Evolutionary conservation across 345 rosid genomes (phyloP).

Genomic region (Brassica nigra): DNA sequence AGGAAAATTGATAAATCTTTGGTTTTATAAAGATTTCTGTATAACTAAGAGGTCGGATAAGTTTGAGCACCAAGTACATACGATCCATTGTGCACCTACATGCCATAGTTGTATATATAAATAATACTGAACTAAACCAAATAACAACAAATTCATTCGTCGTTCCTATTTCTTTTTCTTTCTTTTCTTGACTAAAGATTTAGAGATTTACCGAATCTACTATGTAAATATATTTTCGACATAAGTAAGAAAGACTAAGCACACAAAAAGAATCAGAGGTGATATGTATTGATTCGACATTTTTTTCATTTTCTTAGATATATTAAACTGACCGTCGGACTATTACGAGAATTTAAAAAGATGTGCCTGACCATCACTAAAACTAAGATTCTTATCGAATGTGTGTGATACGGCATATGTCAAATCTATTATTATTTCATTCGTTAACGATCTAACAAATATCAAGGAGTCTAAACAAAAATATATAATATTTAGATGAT

Average conservation of each 20-base stretch:
- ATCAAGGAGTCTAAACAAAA: neutral
- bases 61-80: neutral
- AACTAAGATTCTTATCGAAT: conserved; percentile 27
- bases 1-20: neutral
- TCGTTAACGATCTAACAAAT: neutral
- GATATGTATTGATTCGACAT: neutral
- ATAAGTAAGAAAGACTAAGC: no score
- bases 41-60: neutral
- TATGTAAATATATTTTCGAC: neutral
- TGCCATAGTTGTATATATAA: neutral
- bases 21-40: neutral
- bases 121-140: neutral
- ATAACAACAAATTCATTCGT: neutral
- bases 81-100: neutral
- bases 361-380: conserved; percentile 20
- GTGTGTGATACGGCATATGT: neutral
- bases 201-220: neutral
- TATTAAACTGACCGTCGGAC: neutral
- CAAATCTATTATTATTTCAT: conserved; percentile 7
- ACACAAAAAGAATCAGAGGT: neutral
- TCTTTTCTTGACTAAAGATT: no score
- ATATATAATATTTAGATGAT: neutral
- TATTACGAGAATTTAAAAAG: neutral
- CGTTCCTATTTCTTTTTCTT: neutral
- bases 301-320: neutral